These are phyloP conservation scores for Entomortierella lignicola DNA, from an alignment of 192 early-diverging fungal genomes.

Conservation along the genomic window DNA sequence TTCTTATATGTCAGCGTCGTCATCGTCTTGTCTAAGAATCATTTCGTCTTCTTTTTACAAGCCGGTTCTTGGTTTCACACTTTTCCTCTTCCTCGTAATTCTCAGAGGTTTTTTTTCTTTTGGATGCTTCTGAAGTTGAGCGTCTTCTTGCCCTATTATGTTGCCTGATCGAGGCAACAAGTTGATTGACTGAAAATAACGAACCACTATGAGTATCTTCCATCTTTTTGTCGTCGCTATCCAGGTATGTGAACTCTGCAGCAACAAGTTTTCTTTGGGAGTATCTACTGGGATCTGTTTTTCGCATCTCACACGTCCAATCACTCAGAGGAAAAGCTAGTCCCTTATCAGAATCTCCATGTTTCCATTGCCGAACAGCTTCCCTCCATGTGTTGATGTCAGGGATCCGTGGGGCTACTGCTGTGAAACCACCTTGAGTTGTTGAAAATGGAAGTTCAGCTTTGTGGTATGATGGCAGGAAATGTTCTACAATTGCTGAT, in stretches of 20 bases:
- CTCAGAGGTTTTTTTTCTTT: no score
- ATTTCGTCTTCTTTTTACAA: no score
- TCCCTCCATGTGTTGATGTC: slow-evolving; percentile 1
- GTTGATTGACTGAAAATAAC: background rate
- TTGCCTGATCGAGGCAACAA: slow-evolving; percentile 4
- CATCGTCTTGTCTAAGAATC: no score
- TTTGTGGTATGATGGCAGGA: no score
- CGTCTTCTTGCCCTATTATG: background rate
- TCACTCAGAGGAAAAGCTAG: slow-evolving; percentile 1
- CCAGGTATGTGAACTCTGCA: background rate
- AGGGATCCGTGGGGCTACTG: background rate
- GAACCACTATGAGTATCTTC: background rate
- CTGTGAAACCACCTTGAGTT: no score
- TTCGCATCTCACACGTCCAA: slow-evolving; percentile 12
- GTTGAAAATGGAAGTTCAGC: no score
- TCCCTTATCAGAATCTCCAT: slow-evolving; percentile 8
- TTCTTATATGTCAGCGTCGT: no score
- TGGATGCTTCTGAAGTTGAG: no score
- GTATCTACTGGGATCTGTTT: slow-evolving; percentile 12
- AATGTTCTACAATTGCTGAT: background rate
- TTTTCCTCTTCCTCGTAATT: no score
- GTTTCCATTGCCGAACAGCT: slow-evolving; percentile 9
- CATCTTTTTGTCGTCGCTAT: slow-evolving; percentile 6
- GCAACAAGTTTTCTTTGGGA: slow-evolving; percentile 16
- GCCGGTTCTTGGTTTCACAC: no score